Percentiles rank a stretch among this genome's conserved stretches.
phyloP scores from a whole-genome alignment of 2,329 filamentous ascomycete species.

The Daldinia eschscholtzii region DNA sequence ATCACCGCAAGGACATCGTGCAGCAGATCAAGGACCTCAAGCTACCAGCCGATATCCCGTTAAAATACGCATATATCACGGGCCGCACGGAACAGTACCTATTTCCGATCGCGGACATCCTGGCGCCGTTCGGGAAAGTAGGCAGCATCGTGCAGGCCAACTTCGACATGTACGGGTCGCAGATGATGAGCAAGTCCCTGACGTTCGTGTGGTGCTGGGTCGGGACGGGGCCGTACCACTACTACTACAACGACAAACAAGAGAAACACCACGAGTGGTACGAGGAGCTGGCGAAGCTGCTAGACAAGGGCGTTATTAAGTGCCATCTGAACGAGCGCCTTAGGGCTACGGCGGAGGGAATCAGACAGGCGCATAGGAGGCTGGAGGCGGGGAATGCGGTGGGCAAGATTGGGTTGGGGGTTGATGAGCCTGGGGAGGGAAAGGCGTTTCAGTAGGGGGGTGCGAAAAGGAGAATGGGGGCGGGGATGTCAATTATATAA shows the following conservation, averaged over 20 bases:
- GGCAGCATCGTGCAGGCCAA: constrained; percentile 60
- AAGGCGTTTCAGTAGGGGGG: constrained; percentile 28
- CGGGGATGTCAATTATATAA: not conserved
- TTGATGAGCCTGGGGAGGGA: constrained; percentile 48
- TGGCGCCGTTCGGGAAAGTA: constrained; percentile 59
- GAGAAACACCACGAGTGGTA: constrained; percentile 57
- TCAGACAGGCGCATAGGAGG: constrained; percentile 56
- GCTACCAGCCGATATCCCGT: constrained; percentile 51
- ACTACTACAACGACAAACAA: constrained; percentile 50
- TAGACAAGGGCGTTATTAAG: constrained; percentile 55
- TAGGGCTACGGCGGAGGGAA: constrained; percentile 53
- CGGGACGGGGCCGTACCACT: constrained; percentile 57
- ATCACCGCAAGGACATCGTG: constrained; percentile 57
- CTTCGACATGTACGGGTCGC: constrained; percentile 59
- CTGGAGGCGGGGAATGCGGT: constrained; percentile 55
- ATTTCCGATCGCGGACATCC: constrained; percentile 54
- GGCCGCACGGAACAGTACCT: constrained; percentile 58
- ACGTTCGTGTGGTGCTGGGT: constrained; percentile 59
- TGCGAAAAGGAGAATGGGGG: not conserved
- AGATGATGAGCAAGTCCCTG: constrained; percentile 61
- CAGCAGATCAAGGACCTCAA: constrained; percentile 54
- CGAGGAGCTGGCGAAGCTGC: constrained; percentile 51
- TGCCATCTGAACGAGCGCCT: constrained; percentile 56
- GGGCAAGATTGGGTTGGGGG: constrained; percentile 55
- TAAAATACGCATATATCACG: constrained; percentile 60